phyloP scores from a whole-genome alignment of 495 filamentous ascomycete species.

The Lophium mytilinum region DNA sequence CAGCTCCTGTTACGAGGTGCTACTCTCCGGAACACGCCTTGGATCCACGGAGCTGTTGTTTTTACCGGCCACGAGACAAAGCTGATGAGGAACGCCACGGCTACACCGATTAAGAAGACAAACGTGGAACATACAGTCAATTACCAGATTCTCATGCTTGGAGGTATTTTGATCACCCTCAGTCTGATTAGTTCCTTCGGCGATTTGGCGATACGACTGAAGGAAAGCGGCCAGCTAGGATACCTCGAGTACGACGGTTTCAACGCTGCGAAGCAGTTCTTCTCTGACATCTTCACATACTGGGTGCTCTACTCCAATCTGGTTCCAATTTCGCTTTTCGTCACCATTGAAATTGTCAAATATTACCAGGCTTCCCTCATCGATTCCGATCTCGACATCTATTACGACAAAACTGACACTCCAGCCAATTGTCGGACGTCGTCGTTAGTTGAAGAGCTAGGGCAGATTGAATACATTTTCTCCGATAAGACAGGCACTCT shows the following conservation, averaged over 20 bases:
- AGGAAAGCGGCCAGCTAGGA: slow-evolving; percentile 46
- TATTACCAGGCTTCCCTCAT: slow-evolving; percentile 97
- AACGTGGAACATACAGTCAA: slow-evolving; percentile 92
- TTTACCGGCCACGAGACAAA: slow-evolving; percentile 99
- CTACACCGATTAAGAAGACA: slow-evolving; percentile 94
- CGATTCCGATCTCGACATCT: slow-evolving; percentile 95
- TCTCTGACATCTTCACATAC: slow-evolving; percentile 93
- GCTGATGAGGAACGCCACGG: slow-evolving; percentile 96
- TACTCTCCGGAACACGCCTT: slow-evolving; percentile 91
- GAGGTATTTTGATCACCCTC: slow-evolving; percentile 72
- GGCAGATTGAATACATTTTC: slow-evolving; percentile 98
- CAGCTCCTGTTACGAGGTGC: slow-evolving; percentile 87
- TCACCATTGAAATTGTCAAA: slow-evolving; percentile 96
- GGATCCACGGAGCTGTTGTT: slow-evolving; percentile 94
- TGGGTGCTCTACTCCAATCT: slow-evolving; percentile 98
- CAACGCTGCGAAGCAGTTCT: slow-evolving; percentile 68
- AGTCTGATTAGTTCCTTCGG: slow-evolving; percentile 86
- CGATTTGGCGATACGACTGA: slow-evolving; percentile 70
- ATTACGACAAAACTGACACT: slow-evolving; percentile 91
- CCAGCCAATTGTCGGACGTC: slow-evolving; percentile 94
- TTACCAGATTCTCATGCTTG: slow-evolving; percentile 81
- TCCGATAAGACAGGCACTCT: slow-evolving; percentile 99
- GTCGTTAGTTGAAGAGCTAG: slow-evolving; percentile 92
- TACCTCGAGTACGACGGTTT: slow-evolving; percentile 61
- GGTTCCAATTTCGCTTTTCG: slow-evolving; percentile 95